These are phyloP conservation scores for Trametes versicolor DNA, from an alignment of 1,284 basidiomycete genomes.

Conservation along the genomic window DNA sequence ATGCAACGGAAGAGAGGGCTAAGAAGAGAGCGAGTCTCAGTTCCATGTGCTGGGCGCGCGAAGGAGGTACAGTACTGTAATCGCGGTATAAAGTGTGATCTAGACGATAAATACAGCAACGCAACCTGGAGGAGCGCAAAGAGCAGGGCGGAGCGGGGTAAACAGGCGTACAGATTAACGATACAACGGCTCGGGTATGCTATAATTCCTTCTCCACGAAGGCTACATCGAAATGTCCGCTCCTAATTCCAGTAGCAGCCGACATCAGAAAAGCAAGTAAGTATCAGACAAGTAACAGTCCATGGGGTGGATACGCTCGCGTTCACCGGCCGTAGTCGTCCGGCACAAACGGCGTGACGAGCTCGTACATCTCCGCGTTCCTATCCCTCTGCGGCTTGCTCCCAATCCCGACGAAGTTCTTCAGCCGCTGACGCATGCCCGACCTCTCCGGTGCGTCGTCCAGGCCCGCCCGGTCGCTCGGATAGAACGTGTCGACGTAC, in stretches of 20 bases:
- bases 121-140: not conserved
- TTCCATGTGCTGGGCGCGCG: not conserved
- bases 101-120: slow-evolving; percentile 23
- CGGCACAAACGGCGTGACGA: slow-evolving; percentile 76
- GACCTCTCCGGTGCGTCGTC: slow-evolving; percentile 50
- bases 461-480: slow-evolving; percentile 49
- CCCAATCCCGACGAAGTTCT: slow-evolving; percentile 67
- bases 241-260: not conserved
- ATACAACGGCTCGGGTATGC: slow-evolving; percentile 17
- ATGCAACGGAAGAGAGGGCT: not conserved
- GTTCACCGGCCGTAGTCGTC: slow-evolving; percentile 42
- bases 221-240: slow-evolving; percentile 2
- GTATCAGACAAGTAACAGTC: not conserved
- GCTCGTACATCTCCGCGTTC: slow-evolving; percentile 80
- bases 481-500: slow-evolving; percentile 70
- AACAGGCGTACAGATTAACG: slow-evolving; percentile 12
- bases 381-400: slow-evolving; percentile 55
- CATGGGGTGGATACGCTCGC: not conserved
- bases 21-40: not conserved
- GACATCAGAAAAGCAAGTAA: not conserved
- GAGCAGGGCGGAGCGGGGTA: not conserved
- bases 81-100: not conserved
- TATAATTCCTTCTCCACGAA: not conserved
- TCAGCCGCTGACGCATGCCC: slow-evolving; percentile 57
- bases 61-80: slow-evolving; percentile 1